Conservation (phyloP, 2,329 filamentous ascomycete genomes). For the Cercospora sp. region DNA sequence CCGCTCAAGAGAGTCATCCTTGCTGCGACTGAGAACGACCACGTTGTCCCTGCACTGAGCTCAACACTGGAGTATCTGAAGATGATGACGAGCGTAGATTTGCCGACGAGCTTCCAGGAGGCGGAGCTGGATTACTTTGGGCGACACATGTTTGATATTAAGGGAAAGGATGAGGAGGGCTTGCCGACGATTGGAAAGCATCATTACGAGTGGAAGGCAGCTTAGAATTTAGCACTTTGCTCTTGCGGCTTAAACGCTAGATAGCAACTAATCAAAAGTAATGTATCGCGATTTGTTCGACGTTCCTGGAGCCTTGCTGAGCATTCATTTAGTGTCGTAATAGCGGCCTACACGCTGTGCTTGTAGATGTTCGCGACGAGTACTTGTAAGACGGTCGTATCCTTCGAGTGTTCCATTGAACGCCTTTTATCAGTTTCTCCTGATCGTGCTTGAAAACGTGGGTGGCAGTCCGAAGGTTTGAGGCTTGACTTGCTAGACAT, state of each 20-base stretch:
- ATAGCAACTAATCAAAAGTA: not conserved
- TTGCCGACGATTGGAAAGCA: conserved; percentile 58
- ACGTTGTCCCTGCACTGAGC: conserved; percentile 60
- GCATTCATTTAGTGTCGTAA: not conserved
- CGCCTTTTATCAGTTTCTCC: not conserved
- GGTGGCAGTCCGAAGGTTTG: too few relatives aligned
- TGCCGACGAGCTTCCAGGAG: conserved; percentile 70
- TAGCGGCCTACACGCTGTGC: not conserved
- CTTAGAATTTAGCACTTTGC: conserved; percentile 25
- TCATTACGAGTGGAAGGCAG: conserved; percentile 64
- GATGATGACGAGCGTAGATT: conserved; percentile 57
- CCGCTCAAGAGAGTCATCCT: conserved; percentile 58
- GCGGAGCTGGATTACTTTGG: conserved; percentile 72
- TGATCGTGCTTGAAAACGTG: not conserved
- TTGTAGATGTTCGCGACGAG: not conserved
- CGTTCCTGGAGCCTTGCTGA: not conserved
- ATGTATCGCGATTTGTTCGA: not conserved
- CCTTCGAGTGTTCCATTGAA: not conserved
- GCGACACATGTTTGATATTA: conserved; percentile 63
- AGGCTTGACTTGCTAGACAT: not conserved
- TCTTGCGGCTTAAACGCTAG: not conserved
- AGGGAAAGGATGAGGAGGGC: conserved; percentile 53
- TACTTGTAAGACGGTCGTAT: not conserved
- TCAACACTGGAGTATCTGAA: conserved; percentile 68
- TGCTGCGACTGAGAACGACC: conserved; percentile 57